A percentile compares a stretch with the other conserved stretches of the same genome.
Evolutionary conservation across 495 filamentous ascomycete species (phyloP).

Genomic region (Glarea lozoyensis): DNA sequence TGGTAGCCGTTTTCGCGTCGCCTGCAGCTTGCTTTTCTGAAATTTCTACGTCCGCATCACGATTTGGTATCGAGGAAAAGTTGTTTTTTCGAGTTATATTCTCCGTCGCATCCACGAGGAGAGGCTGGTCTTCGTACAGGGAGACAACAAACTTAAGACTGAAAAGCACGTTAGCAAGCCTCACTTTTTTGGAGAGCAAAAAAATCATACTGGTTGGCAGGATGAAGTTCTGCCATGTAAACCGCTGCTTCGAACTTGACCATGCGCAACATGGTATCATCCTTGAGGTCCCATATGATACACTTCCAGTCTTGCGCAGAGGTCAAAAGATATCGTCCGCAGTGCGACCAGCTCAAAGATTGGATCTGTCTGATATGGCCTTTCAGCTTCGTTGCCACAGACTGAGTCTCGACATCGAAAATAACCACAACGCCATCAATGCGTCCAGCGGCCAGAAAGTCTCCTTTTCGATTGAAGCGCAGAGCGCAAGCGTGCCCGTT

Average conservation of each 20-base stretch:
- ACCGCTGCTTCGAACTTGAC: slow-evolving; percentile 86
- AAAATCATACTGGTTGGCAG: slow-evolving; percentile 68
- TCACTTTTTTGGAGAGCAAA: neutral
- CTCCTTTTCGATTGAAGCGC: slow-evolving; percentile 88
- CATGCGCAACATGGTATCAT: slow-evolving; percentile 56
- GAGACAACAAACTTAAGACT: slow-evolving; percentile 79
- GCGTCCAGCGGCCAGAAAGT: slow-evolving; percentile 87
- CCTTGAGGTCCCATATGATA: slow-evolving; percentile 80
- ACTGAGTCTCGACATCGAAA: slow-evolving; percentile 95
- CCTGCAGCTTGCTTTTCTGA: slow-evolving; percentile 81
- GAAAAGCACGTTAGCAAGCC: slow-evolving; percentile 1
- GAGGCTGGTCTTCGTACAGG: slow-evolving; percentile 84
- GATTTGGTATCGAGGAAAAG: slow-evolving; percentile 73
- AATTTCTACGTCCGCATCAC: slow-evolving; percentile 50
- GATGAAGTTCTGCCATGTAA: slow-evolving; percentile 91
- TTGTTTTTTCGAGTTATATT: slow-evolving; percentile 56
- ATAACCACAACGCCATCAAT: slow-evolving; percentile 91
- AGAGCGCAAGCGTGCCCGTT: slow-evolving; percentile 56
- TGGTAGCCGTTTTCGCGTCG: slow-evolving; percentile 90
- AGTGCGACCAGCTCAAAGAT: slow-evolving; percentile 86
- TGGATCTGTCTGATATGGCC: slow-evolving; percentile 89
- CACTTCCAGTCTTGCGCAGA: slow-evolving; percentile 94
- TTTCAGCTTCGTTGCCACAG: slow-evolving; percentile 83
- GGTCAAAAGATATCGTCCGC: slow-evolving; percentile 87
- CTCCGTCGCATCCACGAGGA: slow-evolving; percentile 71